These are phyloP conservation scores for Esteya vermicola DNA, from an alignment of 2,329 filamentous ascomycete genomes.

Conservation along the genomic window DNA sequence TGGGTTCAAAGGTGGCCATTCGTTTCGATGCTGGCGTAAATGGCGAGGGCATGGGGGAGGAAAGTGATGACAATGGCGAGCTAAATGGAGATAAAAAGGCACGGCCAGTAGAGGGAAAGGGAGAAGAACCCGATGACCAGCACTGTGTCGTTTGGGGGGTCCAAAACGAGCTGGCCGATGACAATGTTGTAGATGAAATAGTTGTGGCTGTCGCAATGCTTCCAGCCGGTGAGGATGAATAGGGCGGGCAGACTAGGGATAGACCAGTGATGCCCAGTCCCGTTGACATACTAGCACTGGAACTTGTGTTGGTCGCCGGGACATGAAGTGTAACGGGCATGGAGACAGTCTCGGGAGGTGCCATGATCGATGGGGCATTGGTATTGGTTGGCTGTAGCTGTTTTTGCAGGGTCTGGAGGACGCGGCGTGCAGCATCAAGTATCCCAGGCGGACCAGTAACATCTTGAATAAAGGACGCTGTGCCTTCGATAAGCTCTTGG, in stretches of 20 bases:
- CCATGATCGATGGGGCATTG: neutral
- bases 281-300: too few relatives aligned
- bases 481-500: constrained; percentile 5
- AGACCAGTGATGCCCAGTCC: neutral
- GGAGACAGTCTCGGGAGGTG: neutral
- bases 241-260: constrained; percentile 5
- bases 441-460: constrained; percentile 3
- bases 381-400: neutral
- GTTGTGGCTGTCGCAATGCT: constrained; percentile 5
- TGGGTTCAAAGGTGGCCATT: neutral
- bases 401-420: constrained; percentile 1
- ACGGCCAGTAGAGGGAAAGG: constrained; percentile 1
- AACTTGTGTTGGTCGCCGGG: too few relatives aligned
- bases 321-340: too few relatives aligned
- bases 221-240: neutral
- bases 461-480: constrained; percentile 1
- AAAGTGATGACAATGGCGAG: constrained; percentile 1
- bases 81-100: neutral
- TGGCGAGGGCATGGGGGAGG: neutral
- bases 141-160: constrained; percentile 5
- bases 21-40: neutral
- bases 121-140: constrained; percentile 1
- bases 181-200: neutral
- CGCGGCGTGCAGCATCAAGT: constrained; percentile 5
- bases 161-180: constrained; percentile 4